Conservation (phyloP, 352 stramenopile genomes). For the Globisporangium alternatum region DNA sequence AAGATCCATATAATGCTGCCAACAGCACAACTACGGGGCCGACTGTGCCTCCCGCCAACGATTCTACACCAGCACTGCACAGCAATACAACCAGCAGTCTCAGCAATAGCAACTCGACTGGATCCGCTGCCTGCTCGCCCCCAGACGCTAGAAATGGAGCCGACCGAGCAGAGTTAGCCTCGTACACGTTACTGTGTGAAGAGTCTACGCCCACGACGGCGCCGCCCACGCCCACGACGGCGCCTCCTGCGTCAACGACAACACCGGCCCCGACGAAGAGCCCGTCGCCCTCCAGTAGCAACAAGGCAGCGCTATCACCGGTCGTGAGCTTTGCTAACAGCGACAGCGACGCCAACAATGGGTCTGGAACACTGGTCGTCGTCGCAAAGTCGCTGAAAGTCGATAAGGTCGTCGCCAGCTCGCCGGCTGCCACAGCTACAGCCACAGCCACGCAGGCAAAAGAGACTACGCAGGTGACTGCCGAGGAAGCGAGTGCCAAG, state of each 20-base stretch:
- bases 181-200: background rate
- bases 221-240: background rate
- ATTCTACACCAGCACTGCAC: background rate
- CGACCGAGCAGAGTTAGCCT: background rate
- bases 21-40: background rate
- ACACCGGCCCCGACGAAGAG: background rate
- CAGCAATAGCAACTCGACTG: conserved; percentile 1
- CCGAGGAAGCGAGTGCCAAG: background rate
- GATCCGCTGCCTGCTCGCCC: background rate
- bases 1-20: background rate
- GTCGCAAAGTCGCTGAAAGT: background rate
- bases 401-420: background rate
- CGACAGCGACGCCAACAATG: background rate
- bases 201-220: background rate
- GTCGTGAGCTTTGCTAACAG: background rate
- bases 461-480: too few species aligned
- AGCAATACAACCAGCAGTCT: background rate
- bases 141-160: background rate
- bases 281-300: background rate
- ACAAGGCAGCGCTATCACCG: background rate
- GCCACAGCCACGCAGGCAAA: background rate
- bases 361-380: background rate
- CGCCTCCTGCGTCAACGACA: background rate
- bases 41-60: background rate
- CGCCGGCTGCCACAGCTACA: background rate